Conservation (phyloP, 1,139 yeast genomes). For the Yamadazyma songkhlaensis region DNA sequence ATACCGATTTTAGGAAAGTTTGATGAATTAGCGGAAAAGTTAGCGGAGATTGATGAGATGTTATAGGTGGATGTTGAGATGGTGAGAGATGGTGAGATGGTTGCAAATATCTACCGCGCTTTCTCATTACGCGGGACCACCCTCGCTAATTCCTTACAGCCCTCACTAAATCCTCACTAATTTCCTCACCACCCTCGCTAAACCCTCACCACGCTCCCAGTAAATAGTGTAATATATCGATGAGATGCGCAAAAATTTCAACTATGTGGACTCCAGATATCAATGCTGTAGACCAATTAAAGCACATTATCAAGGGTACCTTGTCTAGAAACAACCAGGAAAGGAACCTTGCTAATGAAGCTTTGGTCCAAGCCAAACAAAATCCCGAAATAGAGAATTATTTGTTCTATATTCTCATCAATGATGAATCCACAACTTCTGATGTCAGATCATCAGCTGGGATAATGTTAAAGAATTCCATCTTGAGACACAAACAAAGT, state of each 20-base stretch:
- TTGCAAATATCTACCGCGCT: no score
- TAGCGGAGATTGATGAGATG: conserved; percentile 41
- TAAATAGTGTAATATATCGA: no score
- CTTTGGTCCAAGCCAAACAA: conserved; percentile 61
- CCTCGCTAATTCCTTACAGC: no score
- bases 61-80: no score
- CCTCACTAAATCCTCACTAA: no score
- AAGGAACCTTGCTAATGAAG: conserved; percentile 62
- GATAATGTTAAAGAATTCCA: conserved; percentile 71
- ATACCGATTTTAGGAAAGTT: conserved; percentile 44
- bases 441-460: conserved; percentile 90
- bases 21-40: conserved; percentile 44
- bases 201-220: conserved; percentile 18
- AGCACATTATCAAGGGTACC: conserved; percentile 62
- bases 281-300: conserved; percentile 59
- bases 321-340: conserved; percentile 54
- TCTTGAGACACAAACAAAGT: conserved; percentile 33
- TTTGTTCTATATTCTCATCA: conserved; percentile 64
- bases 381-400: conserved; percentile 82
- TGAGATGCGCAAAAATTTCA: no score
- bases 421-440: conserved; percentile 42
- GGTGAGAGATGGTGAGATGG: no score
- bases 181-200: no score
- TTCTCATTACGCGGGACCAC: no score
- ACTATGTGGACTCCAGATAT: conserved; percentile 59